A percentile compares a stretch with the other conserved stretches of the same genome.
phyloP scores from a whole-genome alignment of 768 basidiomycete genomes.

The Lactarius hengduanensis region DNA sequence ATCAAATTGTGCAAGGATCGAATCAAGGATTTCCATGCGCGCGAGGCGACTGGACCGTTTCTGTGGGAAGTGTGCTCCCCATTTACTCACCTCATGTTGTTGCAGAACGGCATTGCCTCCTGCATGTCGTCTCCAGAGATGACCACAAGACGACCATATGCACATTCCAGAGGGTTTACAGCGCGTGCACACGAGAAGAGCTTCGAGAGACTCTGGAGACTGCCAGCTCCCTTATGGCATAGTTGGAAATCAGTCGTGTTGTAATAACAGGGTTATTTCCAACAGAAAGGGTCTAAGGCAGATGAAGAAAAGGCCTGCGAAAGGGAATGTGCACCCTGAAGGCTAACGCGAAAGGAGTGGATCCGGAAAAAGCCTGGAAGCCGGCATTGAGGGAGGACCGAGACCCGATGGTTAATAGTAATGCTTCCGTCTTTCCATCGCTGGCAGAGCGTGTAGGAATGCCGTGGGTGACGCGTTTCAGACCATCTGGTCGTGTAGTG shows the following conservation, averaged over 20 bases:
- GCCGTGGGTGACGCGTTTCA: neutral
- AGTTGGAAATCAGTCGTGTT: neutral
- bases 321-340: constrained; percentile 1
- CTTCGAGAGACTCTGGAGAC: constrained; percentile 39
- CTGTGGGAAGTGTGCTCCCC: constrained; percentile 55
- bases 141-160: constrained; percentile 43
- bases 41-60: constrained; percentile 49
- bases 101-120: constrained; percentile 44
- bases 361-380: neutral
- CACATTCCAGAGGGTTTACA: neutral
- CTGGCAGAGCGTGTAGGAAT: neutral
- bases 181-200: constrained; percentile 31
- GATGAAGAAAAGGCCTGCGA: constrained; percentile 2
- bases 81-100: constrained; percentile 45
- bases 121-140: constrained; percentile 57
- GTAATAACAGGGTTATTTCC: neutral
- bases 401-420: neutral
- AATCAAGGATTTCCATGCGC: constrained; percentile 38
- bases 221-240: constrained; percentile 22
- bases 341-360: neutral
- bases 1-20: constrained; percentile 50
- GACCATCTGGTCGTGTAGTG: neutral
- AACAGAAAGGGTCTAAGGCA: constrained; percentile 39
- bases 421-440: neutral
- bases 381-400: neutral